phyloP scores from a whole-genome alignment of 257 asterid genomes.

The Linaria vulgaris region DNA sequence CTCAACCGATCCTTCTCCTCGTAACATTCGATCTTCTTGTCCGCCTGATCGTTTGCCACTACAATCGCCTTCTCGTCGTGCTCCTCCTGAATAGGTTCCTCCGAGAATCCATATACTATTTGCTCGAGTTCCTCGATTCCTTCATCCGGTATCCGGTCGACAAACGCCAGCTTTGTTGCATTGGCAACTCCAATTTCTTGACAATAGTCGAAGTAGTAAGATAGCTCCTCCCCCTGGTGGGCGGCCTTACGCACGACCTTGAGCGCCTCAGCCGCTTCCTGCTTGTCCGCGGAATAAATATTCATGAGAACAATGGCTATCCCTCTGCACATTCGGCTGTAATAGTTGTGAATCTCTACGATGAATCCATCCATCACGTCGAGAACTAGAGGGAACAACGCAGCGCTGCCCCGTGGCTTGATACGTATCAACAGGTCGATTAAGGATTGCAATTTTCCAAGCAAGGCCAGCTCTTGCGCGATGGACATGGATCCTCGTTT shows the following conservation, averaged over 20 bases:
- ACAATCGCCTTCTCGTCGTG: slow-evolving; percentile 31
- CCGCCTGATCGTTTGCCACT: slow-evolving; percentile 9
- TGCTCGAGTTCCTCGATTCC: slow-evolving; percentile 62
- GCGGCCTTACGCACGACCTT: slow-evolving; percentile 52
- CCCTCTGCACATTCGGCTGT: slow-evolving; percentile 64
- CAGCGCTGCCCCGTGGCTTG: slow-evolving; percentile 47
- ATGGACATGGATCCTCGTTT: slow-evolving; percentile 27
- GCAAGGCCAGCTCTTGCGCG: slow-evolving; percentile 40
- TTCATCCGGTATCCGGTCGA: slow-evolving; percentile 54
- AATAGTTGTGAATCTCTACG: slow-evolving; percentile 61
- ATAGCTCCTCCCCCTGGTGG: slow-evolving; percentile 56
- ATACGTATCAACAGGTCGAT: slow-evolving; percentile 59
- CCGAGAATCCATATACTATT: slow-evolving; percentile 43
- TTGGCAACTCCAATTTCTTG: slow-evolving; percentile 57
- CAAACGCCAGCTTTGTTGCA: slow-evolving; percentile 48
- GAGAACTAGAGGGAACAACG: slow-evolving; percentile 45
- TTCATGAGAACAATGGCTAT: slow-evolving; percentile 51
- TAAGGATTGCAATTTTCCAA: slow-evolving; percentile 57
- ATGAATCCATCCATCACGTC: slow-evolving; percentile 71
- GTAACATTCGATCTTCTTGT: background rate
- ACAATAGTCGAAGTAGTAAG: slow-evolving; percentile 57
- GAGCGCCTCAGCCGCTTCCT: slow-evolving; percentile 59
- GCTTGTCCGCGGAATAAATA: slow-evolving; percentile 45
- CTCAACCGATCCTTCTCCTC: background rate
- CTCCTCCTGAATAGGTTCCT: background rate